Conservation (phyloP, 768 basidiomycete species). For the Trametes cinnabarina region DNA sequence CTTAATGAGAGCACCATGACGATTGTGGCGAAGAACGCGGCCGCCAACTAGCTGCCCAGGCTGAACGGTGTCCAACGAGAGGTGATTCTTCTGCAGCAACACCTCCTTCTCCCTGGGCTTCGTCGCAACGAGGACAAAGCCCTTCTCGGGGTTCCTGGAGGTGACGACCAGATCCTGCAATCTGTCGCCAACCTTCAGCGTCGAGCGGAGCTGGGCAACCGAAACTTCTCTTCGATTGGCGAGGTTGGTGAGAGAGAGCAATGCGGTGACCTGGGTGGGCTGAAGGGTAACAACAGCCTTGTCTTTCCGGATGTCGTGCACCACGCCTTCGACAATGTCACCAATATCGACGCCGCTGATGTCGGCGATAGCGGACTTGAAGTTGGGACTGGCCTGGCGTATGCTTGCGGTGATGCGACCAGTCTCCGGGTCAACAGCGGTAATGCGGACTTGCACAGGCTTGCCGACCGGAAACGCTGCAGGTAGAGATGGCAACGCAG, state of each 20-base stretch:
- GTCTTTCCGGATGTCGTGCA: slow-evolving; percentile 84
- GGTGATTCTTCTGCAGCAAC: slow-evolving; percentile 43
- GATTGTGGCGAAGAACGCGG: slow-evolving; percentile 70
- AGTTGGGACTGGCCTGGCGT: slow-evolving; percentile 66
- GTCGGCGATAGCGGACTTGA: slow-evolving; percentile 49
- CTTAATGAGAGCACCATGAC: slow-evolving; percentile 75
- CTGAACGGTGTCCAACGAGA: slow-evolving; percentile 65
- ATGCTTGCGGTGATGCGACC: slow-evolving; percentile 80
- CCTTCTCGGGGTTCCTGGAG: slow-evolving; percentile 81
- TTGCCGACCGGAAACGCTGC: slow-evolving; percentile 77
- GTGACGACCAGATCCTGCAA: slow-evolving; percentile 84
- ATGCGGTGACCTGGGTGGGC: slow-evolving; percentile 67
- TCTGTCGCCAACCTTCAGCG: slow-evolving; percentile 65
- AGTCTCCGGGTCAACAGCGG: slow-evolving; percentile 55
- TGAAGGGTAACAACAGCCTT: slow-evolving; percentile 74
- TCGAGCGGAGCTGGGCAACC: slow-evolving; percentile 59
- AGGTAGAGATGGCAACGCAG: slow-evolving; percentile 48
- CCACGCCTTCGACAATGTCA: slow-evolving; percentile 61
- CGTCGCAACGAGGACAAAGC: slow-evolving; percentile 81
- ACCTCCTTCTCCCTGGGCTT: slow-evolving; percentile 57
- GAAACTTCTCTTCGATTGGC: slow-evolving; percentile 75
- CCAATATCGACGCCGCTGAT: slow-evolving; percentile 78
- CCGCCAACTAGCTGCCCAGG: slow-evolving; percentile 79
- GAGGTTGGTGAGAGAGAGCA: slow-evolving; percentile 85
- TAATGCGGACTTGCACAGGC: slow-evolving; percentile 80